A percentile compares a stretch with the other conserved stretches of the same genome.
phyloP scores from a whole-genome alignment of 225 moss, liverwort and hornwort species.

The Marchantia paleacea region DNA sequence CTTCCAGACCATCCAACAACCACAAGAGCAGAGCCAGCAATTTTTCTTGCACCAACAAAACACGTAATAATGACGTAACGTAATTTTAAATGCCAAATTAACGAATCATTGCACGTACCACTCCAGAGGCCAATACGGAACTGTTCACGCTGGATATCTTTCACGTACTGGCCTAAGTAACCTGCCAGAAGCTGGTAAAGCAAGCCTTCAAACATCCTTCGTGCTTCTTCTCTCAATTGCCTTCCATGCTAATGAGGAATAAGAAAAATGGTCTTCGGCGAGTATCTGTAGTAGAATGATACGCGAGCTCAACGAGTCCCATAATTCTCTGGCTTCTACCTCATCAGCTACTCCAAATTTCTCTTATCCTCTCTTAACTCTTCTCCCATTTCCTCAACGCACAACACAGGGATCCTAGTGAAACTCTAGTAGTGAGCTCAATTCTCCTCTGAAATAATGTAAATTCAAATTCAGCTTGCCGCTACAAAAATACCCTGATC shows the following conservation, averaged over 20 bases:
- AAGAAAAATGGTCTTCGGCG: neutral
- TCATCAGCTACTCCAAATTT: neutral
- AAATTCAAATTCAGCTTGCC: neutral
- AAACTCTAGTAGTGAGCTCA: neutral
- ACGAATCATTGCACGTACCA: conserved; percentile 43
- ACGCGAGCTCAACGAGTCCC: neutral
- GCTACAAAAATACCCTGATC: neutral
- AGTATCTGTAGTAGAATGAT: neutral
- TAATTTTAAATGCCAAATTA: neutral
- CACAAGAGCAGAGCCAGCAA: neutral
- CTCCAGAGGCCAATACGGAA: conserved; percentile 96
- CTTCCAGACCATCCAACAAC: neutral
- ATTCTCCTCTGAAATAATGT: neutral
- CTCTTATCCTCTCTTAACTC: neutral
- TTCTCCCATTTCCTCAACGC: neutral
- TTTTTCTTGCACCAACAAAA: neutral
- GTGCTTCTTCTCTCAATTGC: conserved; percentile 3
- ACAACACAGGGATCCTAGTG: neutral
- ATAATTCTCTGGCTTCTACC: neutral
- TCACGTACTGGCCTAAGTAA: conserved; percentile 93
- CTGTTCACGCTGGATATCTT: conserved; percentile 95
- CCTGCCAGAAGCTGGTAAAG: conserved; percentile 91
- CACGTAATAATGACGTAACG: no score
- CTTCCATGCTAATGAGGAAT: neutral
- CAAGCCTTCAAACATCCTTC: conserved; percentile 82